These are phyloP conservation scores for Plasmodium coatneyi DNA, from an alignment of 169 alveolate species.

Conservation along the genomic window DNA sequence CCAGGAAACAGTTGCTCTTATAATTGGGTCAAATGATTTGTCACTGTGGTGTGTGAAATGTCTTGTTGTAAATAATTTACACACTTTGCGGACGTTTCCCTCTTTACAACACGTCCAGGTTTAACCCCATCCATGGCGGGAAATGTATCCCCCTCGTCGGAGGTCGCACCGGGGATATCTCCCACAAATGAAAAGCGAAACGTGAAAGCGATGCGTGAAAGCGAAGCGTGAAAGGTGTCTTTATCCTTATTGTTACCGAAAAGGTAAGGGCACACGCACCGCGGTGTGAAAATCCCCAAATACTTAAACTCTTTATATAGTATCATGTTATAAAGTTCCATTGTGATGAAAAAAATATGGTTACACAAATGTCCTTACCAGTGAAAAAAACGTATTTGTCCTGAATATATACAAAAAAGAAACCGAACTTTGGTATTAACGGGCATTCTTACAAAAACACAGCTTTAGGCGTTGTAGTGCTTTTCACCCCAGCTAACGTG, in stretches of 20 bases:
- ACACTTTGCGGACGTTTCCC: background rate
- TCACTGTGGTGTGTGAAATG: background rate
- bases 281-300: background rate
- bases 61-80: background rate
- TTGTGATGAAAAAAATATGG: background rate
- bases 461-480: background rate
- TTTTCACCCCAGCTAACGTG: background rate
- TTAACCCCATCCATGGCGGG: background rate
- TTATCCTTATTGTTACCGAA: background rate
- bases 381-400: background rate
- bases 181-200: background rate
- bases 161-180: background rate
- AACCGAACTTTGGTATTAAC: background rate
- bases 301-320: background rate
- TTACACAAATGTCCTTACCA: background rate
- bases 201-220: background rate
- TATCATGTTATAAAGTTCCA: background rate
- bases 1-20: background rate
- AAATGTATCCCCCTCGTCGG: background rate
- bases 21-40: background rate
- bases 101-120: background rate
- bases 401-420: background rate
- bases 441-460: background rate
- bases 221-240: background rate
- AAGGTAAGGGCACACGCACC: background rate